These are phyloP conservation scores for Penicillium fimorum DNA, from an alignment of 495 filamentous ascomycete genomes.

Conservation along the genomic window DNA sequence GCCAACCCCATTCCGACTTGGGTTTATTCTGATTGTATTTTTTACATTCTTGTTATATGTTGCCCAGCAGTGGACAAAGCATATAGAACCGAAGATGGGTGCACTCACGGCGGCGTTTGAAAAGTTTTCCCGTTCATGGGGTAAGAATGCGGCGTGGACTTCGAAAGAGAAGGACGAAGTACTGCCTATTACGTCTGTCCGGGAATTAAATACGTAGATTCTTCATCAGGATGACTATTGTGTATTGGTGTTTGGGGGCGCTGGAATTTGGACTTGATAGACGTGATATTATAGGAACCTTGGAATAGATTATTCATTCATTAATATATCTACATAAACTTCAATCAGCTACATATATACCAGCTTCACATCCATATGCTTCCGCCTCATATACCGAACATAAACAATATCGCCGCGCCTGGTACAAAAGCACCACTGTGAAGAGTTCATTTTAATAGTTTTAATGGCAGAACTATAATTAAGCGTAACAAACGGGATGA, in stretches of 20 bases:
- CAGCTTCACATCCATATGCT: constrained; percentile 20
- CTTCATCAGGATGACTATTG: not conserved
- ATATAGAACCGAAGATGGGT: constrained; percentile 13
- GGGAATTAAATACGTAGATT: not conserved
- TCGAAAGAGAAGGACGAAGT: not conserved
- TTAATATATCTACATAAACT: not conserved
- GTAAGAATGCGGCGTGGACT: constrained; percentile 6
- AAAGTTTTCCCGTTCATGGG: constrained; percentile 13
- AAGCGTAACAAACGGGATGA: not conserved
- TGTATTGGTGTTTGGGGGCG: not conserved
- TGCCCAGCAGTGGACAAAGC: constrained; percentile 7
- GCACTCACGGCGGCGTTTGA: constrained; percentile 9
- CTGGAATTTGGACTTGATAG: not conserved
- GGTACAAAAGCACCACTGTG: not conserved
- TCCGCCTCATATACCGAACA: constrained; percentile 32
- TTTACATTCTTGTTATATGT: constrained; percentile 12
- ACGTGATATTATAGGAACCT: not conserved
- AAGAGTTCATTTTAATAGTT: not conserved
- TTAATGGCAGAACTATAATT: too few species aligned
- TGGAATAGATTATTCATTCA: not conserved
- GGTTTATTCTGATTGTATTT: constrained; percentile 8
- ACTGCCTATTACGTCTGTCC: not conserved
- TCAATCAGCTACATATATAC: not conserved
- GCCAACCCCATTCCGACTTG: constrained; percentile 9
- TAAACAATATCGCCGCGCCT: constrained; percentile 6